Conservation (phyloP, 345 rosid genomes). For the Ceriops zippeliana region DNA sequence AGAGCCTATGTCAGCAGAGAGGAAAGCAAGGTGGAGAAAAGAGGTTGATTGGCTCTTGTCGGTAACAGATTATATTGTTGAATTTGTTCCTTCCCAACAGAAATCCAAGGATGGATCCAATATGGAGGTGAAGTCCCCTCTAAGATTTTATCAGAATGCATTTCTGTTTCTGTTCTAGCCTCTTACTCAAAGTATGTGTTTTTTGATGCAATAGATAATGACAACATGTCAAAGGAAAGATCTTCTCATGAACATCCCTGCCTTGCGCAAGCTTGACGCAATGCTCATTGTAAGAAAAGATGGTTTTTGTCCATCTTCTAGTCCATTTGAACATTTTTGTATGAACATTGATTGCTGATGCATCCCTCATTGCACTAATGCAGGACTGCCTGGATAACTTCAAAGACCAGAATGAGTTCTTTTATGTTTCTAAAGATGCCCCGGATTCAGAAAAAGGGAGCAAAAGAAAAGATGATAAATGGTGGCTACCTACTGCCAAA, state of each 20-base stretch:
- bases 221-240: conserved; percentile 71
- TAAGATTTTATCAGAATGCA: background rate
- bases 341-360: background rate
- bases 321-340: background rate
- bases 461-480: conserved; percentile 69
- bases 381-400: conserved; percentile 83
- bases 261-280: conserved; percentile 84
- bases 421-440: conserved; percentile 59
- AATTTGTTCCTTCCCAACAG: conserved; percentile 43
- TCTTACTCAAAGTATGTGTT: background rate
- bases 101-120: conserved; percentile 29
- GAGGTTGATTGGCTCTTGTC: conserved; percentile 42
- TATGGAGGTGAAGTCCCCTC: conserved; percentile 28
- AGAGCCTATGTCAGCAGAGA: conserved; percentile 40
- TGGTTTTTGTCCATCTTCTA: background rate
- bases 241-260: conserved; percentile 91
- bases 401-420: conserved; percentile 65
- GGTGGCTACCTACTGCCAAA: conserved; percentile 86
- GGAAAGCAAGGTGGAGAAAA: conserved; percentile 41
- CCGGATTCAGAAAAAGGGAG: conserved; percentile 53
- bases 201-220: conserved; percentile 58
- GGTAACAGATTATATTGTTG: conserved; percentile 40
- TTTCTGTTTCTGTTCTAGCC: background rate
- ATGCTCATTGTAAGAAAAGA: conserved; percentile 78
- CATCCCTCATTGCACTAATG: background rate